Conservation (phyloP, 139 green algal species). For the Dunaliella primolecta region DNA sequence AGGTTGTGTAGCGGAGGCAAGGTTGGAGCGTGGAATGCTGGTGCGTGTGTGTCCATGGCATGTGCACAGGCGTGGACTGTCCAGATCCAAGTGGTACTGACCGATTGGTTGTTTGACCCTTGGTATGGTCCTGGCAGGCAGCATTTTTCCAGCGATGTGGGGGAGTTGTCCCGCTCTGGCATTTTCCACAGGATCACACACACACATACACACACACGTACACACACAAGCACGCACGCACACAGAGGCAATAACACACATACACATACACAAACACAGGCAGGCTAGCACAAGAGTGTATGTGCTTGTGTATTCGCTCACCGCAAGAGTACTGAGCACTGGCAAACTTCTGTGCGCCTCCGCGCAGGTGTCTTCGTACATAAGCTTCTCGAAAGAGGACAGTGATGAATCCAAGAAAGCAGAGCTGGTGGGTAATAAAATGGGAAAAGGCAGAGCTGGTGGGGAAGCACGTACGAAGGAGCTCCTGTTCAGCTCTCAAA, state of each 20-base stretch:
- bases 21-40: background rate
- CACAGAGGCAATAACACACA: background rate
- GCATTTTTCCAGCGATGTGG: too few species aligned
- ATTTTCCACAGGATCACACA: background rate
- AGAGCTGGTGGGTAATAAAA: slow-evolving; percentile 44
- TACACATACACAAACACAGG: background rate
- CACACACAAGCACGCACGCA: background rate
- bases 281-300: background rate
- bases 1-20: background rate
- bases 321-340: background rate
- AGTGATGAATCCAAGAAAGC: slow-evolving; percentile 61
- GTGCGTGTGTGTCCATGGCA: background rate
- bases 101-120: too few species aligned
- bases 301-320: background rate
- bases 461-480: too few species aligned
- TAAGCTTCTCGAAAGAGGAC: slow-evolving; percentile 57
- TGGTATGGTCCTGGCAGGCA: too few species aligned
- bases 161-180: too few species aligned
- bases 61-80: background rate
- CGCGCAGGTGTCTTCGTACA: slow-evolving; percentile 54
- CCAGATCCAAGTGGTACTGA: too few species aligned
- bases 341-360: background rate
- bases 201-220: background rate
- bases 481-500: too few species aligned
- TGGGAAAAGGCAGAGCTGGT: too few species aligned